Evolutionary conservation across 306 rosid genomes (phyloP).

Genomic region (Biancaea sappan): DNA sequence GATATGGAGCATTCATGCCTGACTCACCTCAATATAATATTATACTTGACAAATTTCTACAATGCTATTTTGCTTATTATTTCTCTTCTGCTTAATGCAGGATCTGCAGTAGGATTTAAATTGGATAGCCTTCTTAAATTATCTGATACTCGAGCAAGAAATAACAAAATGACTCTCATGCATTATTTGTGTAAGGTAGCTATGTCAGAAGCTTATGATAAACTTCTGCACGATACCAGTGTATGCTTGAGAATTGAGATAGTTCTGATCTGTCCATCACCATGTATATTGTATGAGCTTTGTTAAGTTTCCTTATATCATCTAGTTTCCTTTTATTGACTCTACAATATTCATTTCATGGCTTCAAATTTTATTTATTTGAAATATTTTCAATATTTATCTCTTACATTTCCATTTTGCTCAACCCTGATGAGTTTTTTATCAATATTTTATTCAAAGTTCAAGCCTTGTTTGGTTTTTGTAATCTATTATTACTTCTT

Average conservation of each 20-base stretch:
- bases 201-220: constrained; percentile 26
- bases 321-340: constrained; percentile 7
- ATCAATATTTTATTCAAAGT: neutral
- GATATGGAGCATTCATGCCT: constrained; percentile 23
- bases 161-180: constrained; percentile 98
- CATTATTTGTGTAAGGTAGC: constrained; percentile 98
- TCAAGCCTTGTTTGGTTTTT: neutral
- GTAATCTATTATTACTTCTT: neutral
- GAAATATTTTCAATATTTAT: neutral
- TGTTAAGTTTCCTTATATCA: constrained; percentile 1
- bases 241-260: constrained; percentile 26
- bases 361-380: neutral
- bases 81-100: constrained; percentile 52
- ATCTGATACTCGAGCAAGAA: constrained; percentile 98
- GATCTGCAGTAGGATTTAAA: constrained; percentile 97
- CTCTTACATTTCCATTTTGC: neutral
- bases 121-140: constrained; percentile 98
- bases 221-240: constrained; percentile 4
- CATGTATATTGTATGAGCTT: constrained; percentile 9
- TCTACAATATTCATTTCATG: constrained; percentile 5
- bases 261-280: neutral
- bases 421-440: neutral
- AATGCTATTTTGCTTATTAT: constrained; percentile 24
- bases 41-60: constrained; percentile 11
- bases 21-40: constrained; percentile 15